Base-by-base conservation (phyloP, 2,329 filamentous ascomycete species). In the Plectosphaerella sp. region DNA sequence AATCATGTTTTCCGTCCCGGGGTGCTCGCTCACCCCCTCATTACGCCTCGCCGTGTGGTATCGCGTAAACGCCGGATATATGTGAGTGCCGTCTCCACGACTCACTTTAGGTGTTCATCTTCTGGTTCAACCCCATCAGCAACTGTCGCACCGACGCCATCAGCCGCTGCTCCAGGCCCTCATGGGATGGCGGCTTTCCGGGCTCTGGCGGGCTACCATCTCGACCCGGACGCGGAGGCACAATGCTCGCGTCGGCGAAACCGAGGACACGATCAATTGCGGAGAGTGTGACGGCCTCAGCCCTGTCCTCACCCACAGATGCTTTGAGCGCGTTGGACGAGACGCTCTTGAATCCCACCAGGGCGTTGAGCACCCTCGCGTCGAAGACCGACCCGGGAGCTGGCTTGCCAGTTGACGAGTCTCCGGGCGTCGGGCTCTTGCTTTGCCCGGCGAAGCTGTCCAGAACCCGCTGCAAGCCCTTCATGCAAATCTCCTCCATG, bases 181-280 rank as follows among this genome's bases (percentile, higher is more conserved):
- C 71, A 22, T 49, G 39, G n/a, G 24, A 42, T 15, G 48, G 20
- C 22, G 39, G 48, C 48, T 72, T 65, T 49, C 67, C 67, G 5
- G 49, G 45, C 25, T 58, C 56, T 24, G 56, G 41, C 25, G 56
- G 50, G 20, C 52, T 51, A 35, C 63, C 63, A 7, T 56, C 59
- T 20, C 59, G 54, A 8, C 46, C 47, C 5, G 57, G 61, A 5
- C 62, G 59, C 5, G 65, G 66, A 2, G 68, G 62, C 18, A 72
- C 62, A 24, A 73, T 70, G 55, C 72, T 78, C 5, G 67, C 67
- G 35, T 73, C 68, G 4, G 74, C 70, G 16, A 80, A 68, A 3
- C 75, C 77, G 7, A 80, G 64, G 3, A 76, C 74, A 20, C 75
- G 75, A 55, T 79, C 73, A 46, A 79, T 75, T 12, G 77, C 76